A percentile compares a stretch with the other conserved stretches of the same genome.
Evolutionary conservation across 805 yeast species (phyloP).

Genomic region (Diddensiella santjacobensis): DNA sequence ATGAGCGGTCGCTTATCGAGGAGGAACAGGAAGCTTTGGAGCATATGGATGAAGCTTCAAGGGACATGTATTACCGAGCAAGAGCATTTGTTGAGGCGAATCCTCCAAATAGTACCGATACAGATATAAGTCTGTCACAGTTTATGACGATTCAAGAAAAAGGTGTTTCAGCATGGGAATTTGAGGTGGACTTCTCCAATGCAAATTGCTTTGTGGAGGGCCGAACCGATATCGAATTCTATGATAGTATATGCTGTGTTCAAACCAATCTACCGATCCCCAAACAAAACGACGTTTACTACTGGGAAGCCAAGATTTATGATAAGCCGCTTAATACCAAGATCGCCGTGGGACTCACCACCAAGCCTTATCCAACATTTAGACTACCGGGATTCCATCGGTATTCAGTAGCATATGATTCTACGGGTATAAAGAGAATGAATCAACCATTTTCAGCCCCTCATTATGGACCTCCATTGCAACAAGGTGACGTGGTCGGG

Average conservation of each 20-base stretch:
- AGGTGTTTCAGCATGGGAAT: slow-evolving; percentile 89
- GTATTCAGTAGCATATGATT: slow-evolving; percentile 82
- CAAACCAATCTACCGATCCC: slow-evolving; percentile 87
- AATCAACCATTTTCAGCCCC: slow-evolving; percentile 66
- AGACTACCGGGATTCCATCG: slow-evolving; percentile 89
- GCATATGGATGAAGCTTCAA: slow-evolving; percentile 49
- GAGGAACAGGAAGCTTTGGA: slow-evolving; percentile 61
- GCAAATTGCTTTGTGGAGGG: slow-evolving; percentile 61
- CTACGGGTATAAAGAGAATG: slow-evolving; percentile 72
- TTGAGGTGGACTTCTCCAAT: slow-evolving; percentile 47
- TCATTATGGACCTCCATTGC: slow-evolving; percentile 45
- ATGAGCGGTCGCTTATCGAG: slow-evolving; percentile 55
- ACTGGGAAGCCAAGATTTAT: slow-evolving; percentile 82
- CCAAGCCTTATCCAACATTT: slow-evolving; percentile 90
- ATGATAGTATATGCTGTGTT: slow-evolving; percentile 55
- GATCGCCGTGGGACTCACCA: slow-evolving; percentile 73
- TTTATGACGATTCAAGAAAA: slow-evolving; percentile 72
- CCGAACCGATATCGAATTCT: slow-evolving; percentile 50
- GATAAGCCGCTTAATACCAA: slow-evolving; percentile 50
- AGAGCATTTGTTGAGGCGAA: slow-evolving; percentile 42
- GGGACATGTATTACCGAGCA: slow-evolving; percentile 64
- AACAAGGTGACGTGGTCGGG: slow-evolving; percentile 89
- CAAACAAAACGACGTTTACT: slow-evolving; percentile 74
- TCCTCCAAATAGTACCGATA: slow-evolving; percentile 41
- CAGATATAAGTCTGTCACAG: slow-evolving; percentile 52